Base-by-base conservation (phyloP, 1,284 basidiomycete species). In the Retiboletus flavoniger region DNA sequence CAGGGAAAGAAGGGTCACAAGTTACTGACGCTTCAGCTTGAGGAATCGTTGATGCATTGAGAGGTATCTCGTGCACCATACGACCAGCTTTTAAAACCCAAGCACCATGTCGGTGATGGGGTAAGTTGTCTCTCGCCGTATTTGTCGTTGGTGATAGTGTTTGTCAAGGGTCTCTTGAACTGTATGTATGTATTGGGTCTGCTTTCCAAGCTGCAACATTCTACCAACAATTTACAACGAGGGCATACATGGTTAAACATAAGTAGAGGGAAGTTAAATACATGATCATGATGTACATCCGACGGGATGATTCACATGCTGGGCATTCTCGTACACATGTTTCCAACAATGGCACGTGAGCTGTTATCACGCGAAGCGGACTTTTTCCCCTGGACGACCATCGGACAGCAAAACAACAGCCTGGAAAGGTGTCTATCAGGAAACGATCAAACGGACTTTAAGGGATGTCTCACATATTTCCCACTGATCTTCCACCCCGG, bases 401-500 rank as follows among this genome's bases (percentile, higher is more conserved):
- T 92, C 87, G 1, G 90, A 93, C 28, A 95, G 73, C 2, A 95
- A 80, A 14, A 95, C 88, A 52, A 95, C 85, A 61, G 93, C 92
- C 88, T 93, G 57, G 60, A 14, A 26, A 44, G 48, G 46, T 31
- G 50, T 46, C 38, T 9, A 50, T 57, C 46, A 58, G 56, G 41
- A 45, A 55, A 31, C 28, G 28, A 31, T 53, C 49, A 41, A 36
- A 44, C 17, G 24, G 21, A 28, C 32, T 13, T 17, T 29, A 21
- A 28, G 24, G 31, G 19, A 46, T 13, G 17, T 54, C 9, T 74
- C 68, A 92, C 91, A 68, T 95, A 95, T 89, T 95, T 94, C 49
- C 93, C 93, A 48, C 90, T 93, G 69, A 98, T 98, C 77, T 95
- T 95, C 95, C 95, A 98, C 46, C 95, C 95, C 24, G 90, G 86